phyloP scores from a whole-genome alignment of 1,284 basidiomycete genomes.

The Marasmius tenuissimus region DNA sequence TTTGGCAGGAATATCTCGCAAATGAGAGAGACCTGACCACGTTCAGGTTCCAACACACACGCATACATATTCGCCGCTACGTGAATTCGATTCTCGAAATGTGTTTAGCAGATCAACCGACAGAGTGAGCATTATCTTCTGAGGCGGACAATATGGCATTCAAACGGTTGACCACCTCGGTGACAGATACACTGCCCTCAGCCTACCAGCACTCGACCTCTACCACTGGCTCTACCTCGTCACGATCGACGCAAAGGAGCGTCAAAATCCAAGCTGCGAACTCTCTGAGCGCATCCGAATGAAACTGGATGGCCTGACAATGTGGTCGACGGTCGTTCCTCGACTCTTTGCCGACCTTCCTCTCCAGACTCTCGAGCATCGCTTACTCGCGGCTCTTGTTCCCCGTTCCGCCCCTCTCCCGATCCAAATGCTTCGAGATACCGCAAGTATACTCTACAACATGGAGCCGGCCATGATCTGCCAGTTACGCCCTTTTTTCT shows the following conservation, averaged over 20 bases:
- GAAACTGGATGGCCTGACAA: background rate
- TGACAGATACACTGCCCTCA: background rate
- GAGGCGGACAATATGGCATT: background rate
- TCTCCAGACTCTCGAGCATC: background rate
- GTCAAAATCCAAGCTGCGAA: background rate
- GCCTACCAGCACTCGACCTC: background rate
- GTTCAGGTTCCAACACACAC: background rate
- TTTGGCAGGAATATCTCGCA: background rate
- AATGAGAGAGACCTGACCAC: background rate
- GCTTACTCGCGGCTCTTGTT: background rate
- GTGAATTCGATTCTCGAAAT: background rate
- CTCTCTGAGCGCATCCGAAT: background rate
- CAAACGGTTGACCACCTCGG: background rate
- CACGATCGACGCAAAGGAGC: background rate
- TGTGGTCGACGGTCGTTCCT: background rate
- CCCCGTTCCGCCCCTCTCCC: background rate
- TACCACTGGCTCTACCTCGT: background rate
- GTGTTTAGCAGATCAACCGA: background rate
- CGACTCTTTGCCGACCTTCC: background rate
- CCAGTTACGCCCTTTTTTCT: background rate
- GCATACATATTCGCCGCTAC: background rate
- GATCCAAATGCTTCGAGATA: background rate
- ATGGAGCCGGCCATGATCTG: background rate
- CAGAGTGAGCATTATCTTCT: background rate
- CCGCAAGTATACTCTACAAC: background rate